These are phyloP conservation scores for Cyberlindnera veronae DNA, from an alignment of 805 yeast species.

Conservation along the genomic window DNA sequence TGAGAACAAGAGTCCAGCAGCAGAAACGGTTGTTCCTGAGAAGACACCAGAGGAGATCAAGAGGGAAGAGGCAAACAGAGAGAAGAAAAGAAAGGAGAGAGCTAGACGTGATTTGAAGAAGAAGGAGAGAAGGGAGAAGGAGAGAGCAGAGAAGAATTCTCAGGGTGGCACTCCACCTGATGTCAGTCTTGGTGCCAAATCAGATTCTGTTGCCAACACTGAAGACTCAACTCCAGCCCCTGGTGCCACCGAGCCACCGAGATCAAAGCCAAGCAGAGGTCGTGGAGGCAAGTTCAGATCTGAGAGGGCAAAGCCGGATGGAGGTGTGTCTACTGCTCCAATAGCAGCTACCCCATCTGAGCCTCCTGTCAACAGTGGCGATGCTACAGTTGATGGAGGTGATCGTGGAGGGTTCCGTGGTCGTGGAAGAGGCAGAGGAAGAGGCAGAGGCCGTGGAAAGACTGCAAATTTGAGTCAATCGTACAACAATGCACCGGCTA, in stretches of 20 bases:
- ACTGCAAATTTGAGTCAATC: constrained; percentile 9
- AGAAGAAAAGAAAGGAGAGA: not conserved
- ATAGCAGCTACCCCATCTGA: not conserved
- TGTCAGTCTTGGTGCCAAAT: too few species aligned
- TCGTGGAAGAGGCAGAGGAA: constrained; percentile 10
- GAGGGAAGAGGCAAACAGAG: constrained; percentile 1
- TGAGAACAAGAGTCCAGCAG: not conserved
- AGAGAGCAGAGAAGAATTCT: not conserved
- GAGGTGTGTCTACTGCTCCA: not conserved
- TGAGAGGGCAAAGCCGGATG: not conserved
- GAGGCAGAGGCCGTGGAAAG: constrained; percentile 7
- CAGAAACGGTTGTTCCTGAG: not conserved
- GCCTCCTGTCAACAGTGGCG: not conserved
- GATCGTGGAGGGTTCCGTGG: constrained; percentile 1
- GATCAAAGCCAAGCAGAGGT: not conserved
- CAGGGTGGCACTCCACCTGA: not conserved
- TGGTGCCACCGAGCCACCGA: not conserved
- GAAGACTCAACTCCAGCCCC: not conserved
- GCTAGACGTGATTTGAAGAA: constrained; percentile 3
- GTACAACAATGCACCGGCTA: constrained; percentile 1
- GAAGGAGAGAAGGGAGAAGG: not conserved
- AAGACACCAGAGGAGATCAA: not conserved
- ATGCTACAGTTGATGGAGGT: constrained; percentile 1
- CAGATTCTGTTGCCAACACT: not conserved
- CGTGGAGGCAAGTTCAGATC: constrained; percentile 1